Base-by-base conservation (phyloP, 2,329 filamentous ascomycete species). In the Biscogniauxia sp. region DNA sequence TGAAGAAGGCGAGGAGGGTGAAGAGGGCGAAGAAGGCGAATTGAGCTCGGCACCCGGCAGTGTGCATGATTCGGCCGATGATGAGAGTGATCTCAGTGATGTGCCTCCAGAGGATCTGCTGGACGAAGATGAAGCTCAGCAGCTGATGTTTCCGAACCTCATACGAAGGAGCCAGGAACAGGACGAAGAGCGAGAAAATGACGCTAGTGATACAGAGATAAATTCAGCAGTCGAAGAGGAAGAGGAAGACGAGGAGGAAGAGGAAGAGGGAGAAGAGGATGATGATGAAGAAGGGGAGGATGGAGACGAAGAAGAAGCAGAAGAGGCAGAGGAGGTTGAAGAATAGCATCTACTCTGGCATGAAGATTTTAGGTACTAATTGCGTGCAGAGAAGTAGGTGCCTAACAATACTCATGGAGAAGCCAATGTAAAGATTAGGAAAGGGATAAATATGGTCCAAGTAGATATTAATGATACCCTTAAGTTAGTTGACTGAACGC, bases 1-100 rank as follows among this genome's bases (percentile, higher is more conserved):
- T 8, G 78, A 80, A 61, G 82, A 79, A 79, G 78, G 78, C 51
- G 69, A 70, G 11, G 28, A 32, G 28, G 28, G 28, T 56, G 80
- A 82, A 23, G 75, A 72, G 9, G 77, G 66, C 1, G 74, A 72
- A 17, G 73, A 62, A 7, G 28, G 28, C 17, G 68, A 69, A 20
- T 54, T 67, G 56, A 84, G 79, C 55, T 87, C 85, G 59, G 80
- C 82, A 5, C 80, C 81, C 0, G 84, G 82, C 5, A 91, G 84
- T 61, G 75, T 87, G 7, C 84, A 88, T 61, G 86, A 89, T 62
- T 88, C 83, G 50, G 87, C 84, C 0, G 87, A 90, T 63, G 86
- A 89, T 58, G 88, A 90, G 72, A 90, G 87, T 69, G 88, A 90
- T 63, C 77, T 90, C 0, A 90, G 86, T 56, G 88, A 90, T 62